Conservation (phyloP, 2,329 filamentous ascomycete species). For the Zasmidium cellare region DNA sequence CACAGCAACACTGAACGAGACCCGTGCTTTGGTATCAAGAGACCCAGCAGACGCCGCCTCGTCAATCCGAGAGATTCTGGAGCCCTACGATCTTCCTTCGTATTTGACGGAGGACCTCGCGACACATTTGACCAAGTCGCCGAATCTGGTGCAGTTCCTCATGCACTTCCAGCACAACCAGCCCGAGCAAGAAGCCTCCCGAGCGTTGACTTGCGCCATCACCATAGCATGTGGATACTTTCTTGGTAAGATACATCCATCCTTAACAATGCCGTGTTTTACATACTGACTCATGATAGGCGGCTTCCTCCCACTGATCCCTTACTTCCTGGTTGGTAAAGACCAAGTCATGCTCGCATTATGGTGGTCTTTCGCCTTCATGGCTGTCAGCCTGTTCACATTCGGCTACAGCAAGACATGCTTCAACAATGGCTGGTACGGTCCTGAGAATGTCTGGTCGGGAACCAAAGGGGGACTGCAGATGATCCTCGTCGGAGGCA, state of each 20-base stretch:
- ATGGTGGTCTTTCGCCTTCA: slow-evolving; percentile 60
- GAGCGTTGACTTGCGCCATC: slow-evolving; percentile 55
- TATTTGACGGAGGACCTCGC: slow-evolving; percentile 20
- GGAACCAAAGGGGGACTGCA: slow-evolving; percentile 62
- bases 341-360: slow-evolving; percentile 49
- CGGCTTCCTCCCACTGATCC: slow-evolving; percentile 66
- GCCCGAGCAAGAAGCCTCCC: slow-evolving; percentile 39
- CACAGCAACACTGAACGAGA: slow-evolving; percentile 44
- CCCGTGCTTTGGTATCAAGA: slow-evolving; percentile 38
- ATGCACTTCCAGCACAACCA: slow-evolving; percentile 50
- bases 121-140: slow-evolving; percentile 15
- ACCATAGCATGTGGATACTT: slow-evolving; percentile 70
- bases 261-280: too few species aligned
- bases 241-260: slow-evolving; percentile 45
- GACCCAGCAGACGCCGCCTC: slow-evolving; percentile 38
- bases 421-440: slow-evolving; percentile 42
- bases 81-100: slow-evolving; percentile 39
- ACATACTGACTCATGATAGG: not conserved
- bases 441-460: slow-evolving; percentile 41
- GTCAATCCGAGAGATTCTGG: slow-evolving; percentile 45
- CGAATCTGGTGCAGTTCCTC: slow-evolving; percentile 45
- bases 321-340: slow-evolving; percentile 61
- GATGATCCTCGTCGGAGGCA: slow-evolving; percentile 63
- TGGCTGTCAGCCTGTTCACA: slow-evolving; percentile 58
- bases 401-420: slow-evolving; percentile 65